These are phyloP conservation scores for Rhododendron ovatum DNA, from an alignment of 148 eudicot species.

Conservation along the genomic window DNA sequence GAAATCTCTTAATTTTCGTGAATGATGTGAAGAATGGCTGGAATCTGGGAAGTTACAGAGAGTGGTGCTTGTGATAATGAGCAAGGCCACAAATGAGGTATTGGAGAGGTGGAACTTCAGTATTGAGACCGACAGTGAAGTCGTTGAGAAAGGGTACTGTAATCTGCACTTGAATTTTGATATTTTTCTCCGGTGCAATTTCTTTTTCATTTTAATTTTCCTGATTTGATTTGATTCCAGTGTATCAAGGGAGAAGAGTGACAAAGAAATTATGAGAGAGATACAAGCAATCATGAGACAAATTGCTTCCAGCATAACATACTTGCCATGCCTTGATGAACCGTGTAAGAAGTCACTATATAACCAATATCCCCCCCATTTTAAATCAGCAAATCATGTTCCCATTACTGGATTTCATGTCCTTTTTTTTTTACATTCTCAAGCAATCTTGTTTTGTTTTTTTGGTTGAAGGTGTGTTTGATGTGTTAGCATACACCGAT, in stretches of 20 bases:
- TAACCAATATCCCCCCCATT: no score
- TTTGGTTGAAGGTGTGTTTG: constrained; percentile 62
- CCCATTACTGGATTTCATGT: no score
- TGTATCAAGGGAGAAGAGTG: constrained; percentile 93
- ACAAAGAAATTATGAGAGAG: constrained; percentile 97
- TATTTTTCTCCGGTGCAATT: no score
- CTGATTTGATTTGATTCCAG: constrained; percentile 31
- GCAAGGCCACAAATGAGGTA: constrained; percentile 73
- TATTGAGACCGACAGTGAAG: constrained; percentile 83
- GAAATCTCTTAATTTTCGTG: neutral
- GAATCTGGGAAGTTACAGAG: constrained; percentile 94
- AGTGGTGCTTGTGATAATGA: constrained; percentile 89
- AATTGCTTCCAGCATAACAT: constrained; percentile 90
- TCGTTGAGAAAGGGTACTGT: constrained; percentile 74
- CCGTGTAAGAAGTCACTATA: constrained; percentile 52
- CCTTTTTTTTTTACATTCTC: no score
- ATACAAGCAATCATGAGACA: constrained; percentile 99
- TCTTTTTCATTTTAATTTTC: no score
- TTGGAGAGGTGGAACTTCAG: constrained; percentile 98
- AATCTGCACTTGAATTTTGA: neutral
- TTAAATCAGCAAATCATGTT: neutral
- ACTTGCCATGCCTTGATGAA: constrained; percentile 95
- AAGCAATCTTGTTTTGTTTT: neutral
- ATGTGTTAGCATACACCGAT: constrained; percentile 91
- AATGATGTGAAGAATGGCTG: constrained; percentile 64